phyloP scores from a whole-genome alignment of 306 rosid species.

The Prunus mongolica region DNA sequence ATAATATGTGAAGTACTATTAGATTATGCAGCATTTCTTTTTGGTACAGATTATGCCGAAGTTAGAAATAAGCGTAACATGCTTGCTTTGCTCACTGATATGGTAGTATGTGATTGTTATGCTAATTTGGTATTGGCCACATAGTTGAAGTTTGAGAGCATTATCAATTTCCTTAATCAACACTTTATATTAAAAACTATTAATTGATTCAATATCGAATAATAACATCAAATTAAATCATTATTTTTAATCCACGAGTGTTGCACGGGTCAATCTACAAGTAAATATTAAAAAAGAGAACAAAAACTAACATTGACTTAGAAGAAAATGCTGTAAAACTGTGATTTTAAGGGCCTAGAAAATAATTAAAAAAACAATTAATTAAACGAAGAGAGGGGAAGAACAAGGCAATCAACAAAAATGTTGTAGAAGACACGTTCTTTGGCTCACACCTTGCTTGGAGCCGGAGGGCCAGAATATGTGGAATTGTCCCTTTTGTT shows the following conservation, averaged over 20 bases:
- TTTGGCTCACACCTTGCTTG: neutral
- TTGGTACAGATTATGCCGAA: neutral
- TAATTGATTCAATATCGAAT: neutral
- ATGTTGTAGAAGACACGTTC: neutral
- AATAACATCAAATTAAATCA: neutral
- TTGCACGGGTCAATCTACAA: slow-evolving; percentile 1
- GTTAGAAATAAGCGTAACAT: neutral
- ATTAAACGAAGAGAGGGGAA: neutral
- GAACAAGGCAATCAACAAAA: slow-evolving; percentile 14
- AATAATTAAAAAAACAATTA: neutral
- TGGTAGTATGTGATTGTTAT: no score
- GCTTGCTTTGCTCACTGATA: no score
- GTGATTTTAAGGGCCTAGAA: neutral
- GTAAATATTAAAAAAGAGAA: neutral
- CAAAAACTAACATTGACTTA: neutral
- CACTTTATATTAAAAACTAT: neutral
- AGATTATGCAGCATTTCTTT: neutral
- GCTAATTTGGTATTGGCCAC: neutral
- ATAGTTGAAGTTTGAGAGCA: neutral
- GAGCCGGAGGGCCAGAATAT: neutral
- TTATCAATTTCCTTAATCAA: neutral
- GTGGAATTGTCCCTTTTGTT: neutral
- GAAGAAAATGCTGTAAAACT: neutral
- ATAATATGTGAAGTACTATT: neutral
- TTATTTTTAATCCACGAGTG: neutral